Conservation (phyloP, 2,329 filamentous ascomycete species). For the Colletotrichum salicis region DNA sequence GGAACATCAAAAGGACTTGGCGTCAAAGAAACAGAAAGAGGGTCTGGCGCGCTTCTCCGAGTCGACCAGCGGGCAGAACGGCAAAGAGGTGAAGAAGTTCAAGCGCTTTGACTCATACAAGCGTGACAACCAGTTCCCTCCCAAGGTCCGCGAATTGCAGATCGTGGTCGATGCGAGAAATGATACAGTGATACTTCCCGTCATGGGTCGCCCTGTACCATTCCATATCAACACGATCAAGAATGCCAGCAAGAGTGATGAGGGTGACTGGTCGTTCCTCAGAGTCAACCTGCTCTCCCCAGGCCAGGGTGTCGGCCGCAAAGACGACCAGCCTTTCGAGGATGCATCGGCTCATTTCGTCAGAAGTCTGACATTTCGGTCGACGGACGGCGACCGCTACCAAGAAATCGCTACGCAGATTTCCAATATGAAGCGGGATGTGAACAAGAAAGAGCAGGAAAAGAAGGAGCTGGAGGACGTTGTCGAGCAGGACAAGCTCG, state of each 20-base stretch:
- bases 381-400: constrained; percentile 87
- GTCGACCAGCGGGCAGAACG: constrained; percentile 84
- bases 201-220: constrained; percentile 96
- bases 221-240: constrained; percentile 99
- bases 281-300: constrained; percentile 98
- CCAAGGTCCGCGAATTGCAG: constrained; percentile 83
- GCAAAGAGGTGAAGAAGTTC: constrained; percentile 96
- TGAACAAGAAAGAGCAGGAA: constrained; percentile 92
- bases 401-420: constrained; percentile 93
- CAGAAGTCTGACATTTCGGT: constrained; percentile 93
- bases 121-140: constrained; percentile 91
- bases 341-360: constrained; percentile 96
- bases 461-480: constrained; percentile 99
- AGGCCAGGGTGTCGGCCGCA: constrained; percentile 94
- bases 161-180: constrained; percentile 94
- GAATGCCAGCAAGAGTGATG: constrained; percentile 97
- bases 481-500: constrained; percentile 96
- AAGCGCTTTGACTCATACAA: constrained; percentile 99
- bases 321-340: constrained; percentile 98
- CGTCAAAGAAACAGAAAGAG: constrained; percentile 88
- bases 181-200: constrained; percentile 88
- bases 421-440: constrained; percentile 93
- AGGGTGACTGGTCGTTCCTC: constrained; percentile 92
- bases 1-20: constrained; percentile 91
- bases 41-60: constrained; percentile 88